These are phyloP conservation scores for Phlebiopsis gigantea DNA, from an alignment of 768 basidiomycete species.

Conservation along the genomic window DNA sequence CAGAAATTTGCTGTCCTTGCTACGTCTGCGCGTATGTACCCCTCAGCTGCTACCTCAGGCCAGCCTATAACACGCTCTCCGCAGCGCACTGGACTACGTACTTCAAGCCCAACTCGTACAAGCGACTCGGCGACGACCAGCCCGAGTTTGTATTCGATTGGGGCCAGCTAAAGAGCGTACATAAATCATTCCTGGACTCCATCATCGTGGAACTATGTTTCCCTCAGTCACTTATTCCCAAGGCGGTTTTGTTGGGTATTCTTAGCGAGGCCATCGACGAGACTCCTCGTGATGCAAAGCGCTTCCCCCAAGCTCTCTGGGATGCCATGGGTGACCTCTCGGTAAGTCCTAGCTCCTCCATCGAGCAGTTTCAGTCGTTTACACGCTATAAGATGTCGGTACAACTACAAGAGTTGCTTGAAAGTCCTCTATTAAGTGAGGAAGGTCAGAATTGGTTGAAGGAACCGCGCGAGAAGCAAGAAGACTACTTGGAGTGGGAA, in stretches of 20 bases:
- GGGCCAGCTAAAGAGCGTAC: conserved; percentile 52
- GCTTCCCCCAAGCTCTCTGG: conserved; percentile 76
- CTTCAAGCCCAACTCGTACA: conserved; percentile 53
- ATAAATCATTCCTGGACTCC: conserved; percentile 77
- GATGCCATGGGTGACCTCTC: conserved; percentile 80
- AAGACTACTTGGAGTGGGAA: conserved; percentile 59
- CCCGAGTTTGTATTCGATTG: conserved; percentile 63
- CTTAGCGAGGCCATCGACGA: conserved; percentile 71
- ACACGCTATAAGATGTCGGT: conserved; percentile 25
- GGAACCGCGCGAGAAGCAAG: conserved; percentile 47
- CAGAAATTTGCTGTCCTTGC: conserved; percentile 63
- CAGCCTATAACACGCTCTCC: neutral
- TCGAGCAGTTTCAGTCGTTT: neutral
- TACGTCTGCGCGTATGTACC: conserved; percentile 57
- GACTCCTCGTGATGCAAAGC: conserved; percentile 64
- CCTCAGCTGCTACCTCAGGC: neutral
- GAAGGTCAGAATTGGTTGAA: conserved; percentile 51
- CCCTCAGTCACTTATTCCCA: conserved; percentile 63
- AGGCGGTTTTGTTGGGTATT: conserved; percentile 57
- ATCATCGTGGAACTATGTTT: conserved; percentile 81
- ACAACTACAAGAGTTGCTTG: conserved; percentile 60
- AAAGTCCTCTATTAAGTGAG: conserved; percentile 52
- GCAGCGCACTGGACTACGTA: conserved; percentile 69
- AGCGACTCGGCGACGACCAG: conserved; percentile 36
- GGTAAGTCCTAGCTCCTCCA: conserved; percentile 33